Evolutionary conservation across 768 basidiomycete species (phyloP).

Genomic region (Auriscalpium vulgare): DNA sequence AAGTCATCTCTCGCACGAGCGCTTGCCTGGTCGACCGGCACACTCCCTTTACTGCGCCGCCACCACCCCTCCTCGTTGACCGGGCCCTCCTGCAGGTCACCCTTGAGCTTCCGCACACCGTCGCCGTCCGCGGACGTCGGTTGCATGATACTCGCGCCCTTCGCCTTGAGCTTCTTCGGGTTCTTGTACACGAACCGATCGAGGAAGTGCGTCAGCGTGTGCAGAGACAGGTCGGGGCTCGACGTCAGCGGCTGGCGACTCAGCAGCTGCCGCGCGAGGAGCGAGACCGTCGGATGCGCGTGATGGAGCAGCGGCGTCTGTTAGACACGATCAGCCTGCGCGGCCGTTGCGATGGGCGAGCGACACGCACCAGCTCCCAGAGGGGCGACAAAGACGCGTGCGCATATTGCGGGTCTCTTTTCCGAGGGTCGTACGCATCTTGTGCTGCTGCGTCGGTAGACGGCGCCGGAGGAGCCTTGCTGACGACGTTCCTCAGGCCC

Average conservation of each 20-base stretch:
- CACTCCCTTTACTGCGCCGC: constrained; percentile 55
- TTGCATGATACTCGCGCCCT: constrained; percentile 93
- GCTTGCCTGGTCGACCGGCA: constrained; percentile 82
- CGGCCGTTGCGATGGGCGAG: background rate
- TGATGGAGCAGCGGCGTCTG: constrained; percentile 77
- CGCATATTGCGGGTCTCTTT: constrained; percentile 85
- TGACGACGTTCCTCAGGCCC: constrained; percentile 36
- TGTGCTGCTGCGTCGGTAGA: constrained; percentile 15
- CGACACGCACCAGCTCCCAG: constrained; percentile 71
- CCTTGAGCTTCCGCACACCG: constrained; percentile 65
- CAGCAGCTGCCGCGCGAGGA: constrained; percentile 82
- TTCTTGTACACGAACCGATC: constrained; percentile 98
- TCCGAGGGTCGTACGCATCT: constrained; percentile 69
- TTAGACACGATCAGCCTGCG: background rate
- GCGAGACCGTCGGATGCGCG: constrained; percentile 84
- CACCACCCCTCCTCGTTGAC: constrained; percentile 77
- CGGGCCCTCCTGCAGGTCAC: constrained; percentile 39
- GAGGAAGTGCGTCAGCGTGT: constrained; percentile 91
- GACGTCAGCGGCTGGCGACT: constrained; percentile 66
- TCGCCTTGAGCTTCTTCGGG: constrained; percentile 64
- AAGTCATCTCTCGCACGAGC: background rate
- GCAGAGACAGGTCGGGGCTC: constrained; percentile 81
- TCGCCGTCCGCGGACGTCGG: constrained; percentile 65
- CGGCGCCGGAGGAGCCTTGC: background rate
- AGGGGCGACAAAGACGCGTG: constrained; percentile 72